Evolutionary conservation across 1,284 basidiomycete genomes (phyloP), one percentile per base, ranked within the genome.

Genomic region (Sporisorium reilianum): DNA sequence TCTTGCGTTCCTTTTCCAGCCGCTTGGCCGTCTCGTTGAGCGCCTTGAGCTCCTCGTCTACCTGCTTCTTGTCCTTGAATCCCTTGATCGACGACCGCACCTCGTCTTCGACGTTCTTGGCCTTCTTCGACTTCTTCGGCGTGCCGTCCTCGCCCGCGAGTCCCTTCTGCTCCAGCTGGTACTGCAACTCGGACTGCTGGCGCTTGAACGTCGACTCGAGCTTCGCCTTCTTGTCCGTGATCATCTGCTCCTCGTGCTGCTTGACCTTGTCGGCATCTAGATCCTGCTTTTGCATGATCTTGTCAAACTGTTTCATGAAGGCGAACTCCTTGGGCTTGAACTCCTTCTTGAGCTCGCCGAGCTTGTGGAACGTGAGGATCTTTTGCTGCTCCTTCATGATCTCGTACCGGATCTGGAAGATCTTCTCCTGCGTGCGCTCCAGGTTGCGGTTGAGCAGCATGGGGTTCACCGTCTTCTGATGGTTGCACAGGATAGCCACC

Each of bases 201-300:
- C 81, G 93, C 84, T 97, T 95, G 53, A 85, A 86, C n/a, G 83
- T 80, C 22, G 82, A 79, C 7, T 93, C 87, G 67, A 96, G 92
- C 81, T 92, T 93, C 61, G 89, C 89, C 84, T 91, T 91, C 56
- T 85, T 85, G 53, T 78, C 79, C 14, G 63, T 44, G 50, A 85
- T 82, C 78, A 92, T 82, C 16, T 89, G 87, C 36, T 92, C 91
- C 85, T 99, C 97, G 82, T 96, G 90, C 73, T 89, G 88, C 52
- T 87, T 90, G 67, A 98, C 90, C 87, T 91, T 96, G 7, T 97
- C 94, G 26, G 95, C 93, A 68, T 98, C 95, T 46, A 99, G 85
- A 82, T 97, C 95, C 2, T 93, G 95, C 85, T 97, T 95, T 63
- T 92, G 90, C 10, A 92, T 90, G 45, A 81, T 76, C 67, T 78